Evolutionary conservation across 768 basidiomycete genomes (phyloP).

Genomic region (Tulasnella calospora): DNA sequence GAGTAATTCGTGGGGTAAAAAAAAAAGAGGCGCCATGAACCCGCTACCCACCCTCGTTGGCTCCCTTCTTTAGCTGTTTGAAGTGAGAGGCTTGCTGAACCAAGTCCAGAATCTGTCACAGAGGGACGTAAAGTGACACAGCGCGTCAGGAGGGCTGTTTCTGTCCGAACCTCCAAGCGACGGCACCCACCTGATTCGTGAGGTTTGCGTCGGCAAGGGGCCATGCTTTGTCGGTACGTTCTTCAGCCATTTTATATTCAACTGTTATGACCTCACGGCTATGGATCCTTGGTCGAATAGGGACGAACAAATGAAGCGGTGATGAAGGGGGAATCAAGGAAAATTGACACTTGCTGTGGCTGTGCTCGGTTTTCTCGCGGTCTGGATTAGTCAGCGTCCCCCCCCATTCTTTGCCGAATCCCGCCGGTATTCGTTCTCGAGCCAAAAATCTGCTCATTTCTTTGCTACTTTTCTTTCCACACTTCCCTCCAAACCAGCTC

Average conservation of each 20-base stretch:
- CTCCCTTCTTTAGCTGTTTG: constrained; percentile 98
- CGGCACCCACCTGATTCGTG: constrained; percentile 68
- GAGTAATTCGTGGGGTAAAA: background rate
- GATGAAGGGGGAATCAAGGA: background rate
- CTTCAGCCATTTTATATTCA: constrained; percentile 48
- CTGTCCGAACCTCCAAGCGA: no score
- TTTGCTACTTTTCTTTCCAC: background rate
- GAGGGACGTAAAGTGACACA: constrained; percentile 16
- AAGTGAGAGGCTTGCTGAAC: constrained; percentile 95
- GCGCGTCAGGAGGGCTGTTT: background rate
- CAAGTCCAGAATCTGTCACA: constrained; percentile 78
- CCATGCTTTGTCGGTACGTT: constrained; percentile 73
- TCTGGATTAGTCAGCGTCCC: background rate
- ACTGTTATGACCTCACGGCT: constrained; percentile 64
- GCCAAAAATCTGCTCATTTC: background rate
- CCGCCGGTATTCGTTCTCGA: background rate
- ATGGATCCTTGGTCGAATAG: constrained; percentile 75
- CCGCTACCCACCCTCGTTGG: constrained; percentile 76
- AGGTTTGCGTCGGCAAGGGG: constrained; percentile 79
- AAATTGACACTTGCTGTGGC: constrained; percentile 7
- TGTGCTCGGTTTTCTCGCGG: background rate
- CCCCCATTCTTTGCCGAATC: background rate
- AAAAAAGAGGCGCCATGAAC: background rate
- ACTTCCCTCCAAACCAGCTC: background rate
- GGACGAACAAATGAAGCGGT: background rate